Base-by-base conservation (phyloP, 257 asterid genomes). In the Solanum rostratum region DNA sequence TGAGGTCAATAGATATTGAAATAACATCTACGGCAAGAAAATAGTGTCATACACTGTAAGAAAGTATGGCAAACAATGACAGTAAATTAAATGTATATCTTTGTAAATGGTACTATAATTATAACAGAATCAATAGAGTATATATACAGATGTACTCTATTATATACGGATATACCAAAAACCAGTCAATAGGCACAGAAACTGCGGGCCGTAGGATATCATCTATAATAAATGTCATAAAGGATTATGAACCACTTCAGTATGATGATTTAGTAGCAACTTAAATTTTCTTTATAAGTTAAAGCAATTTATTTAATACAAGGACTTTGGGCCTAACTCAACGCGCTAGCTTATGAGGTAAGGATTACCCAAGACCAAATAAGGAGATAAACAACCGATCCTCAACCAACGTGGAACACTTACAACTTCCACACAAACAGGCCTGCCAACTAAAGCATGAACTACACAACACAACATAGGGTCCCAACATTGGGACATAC, bases 251-350 rank as follows among this genome's bases (percentile, higher is more conserved):
- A 80, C 84, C 37, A 12, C 18, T 15, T 27, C 71, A 78, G 68
- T 50, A 30, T 57, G 55, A 79, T 12, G 59, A 57, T 33, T 24
- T 18, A n/a, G 76, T 27, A 88, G 86, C 43, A 39, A 86, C 97
- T 90, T 90, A 93, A 97, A 92, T 85, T 91, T 88, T 20, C 10
- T 20, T 54, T 7, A 41, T n/a, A n/a, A 57, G 63, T 11, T 55
- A 55, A 9, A 20, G 63, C n/a, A 20, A 8, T 53, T 20, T 57
- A 57, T 57, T 20, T 5, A 57, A 20, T 57, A 57, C 63, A 8
- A 20, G 63, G 27, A 57, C 63, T 11, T 20, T 20, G 29, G 63
- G 27, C 63, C 29, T 57, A 57, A 57, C 63, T 20, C 63, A 57
- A 57, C 13, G 22, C 30, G 22, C 66, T n/a, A 59, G 29, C 30